A percentile compares a stretch with the other conserved stretches of the same genome.
These are phyloP conservation scores for Suhomyces taliae DNA, from an alignment of 1,139 yeast species.

Conservation along the genomic window DNA sequence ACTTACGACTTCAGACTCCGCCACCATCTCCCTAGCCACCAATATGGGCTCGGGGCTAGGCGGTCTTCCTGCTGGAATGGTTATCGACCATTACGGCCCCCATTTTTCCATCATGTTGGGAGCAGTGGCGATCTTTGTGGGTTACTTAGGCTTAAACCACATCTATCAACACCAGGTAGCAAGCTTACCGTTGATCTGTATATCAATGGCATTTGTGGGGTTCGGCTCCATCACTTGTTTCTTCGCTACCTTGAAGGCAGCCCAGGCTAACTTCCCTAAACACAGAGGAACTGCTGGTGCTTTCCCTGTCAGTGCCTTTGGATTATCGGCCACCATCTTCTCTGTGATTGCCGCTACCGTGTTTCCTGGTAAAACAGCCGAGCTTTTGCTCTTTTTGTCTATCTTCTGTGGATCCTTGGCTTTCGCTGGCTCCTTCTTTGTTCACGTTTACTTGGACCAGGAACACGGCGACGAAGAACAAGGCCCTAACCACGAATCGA, in stretches of 20 bases:
- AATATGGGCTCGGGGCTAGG: slow-evolving; percentile 66
- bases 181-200: slow-evolving; percentile 32
- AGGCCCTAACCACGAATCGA: not conserved
- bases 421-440: slow-evolving; percentile 40
- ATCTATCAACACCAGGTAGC: slow-evolving; percentile 27
- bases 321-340: slow-evolving; percentile 48
- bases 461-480: slow-evolving; percentile 16
- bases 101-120: slow-evolving; percentile 54
- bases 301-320: slow-evolving; percentile 59
- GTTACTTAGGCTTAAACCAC: slow-evolving; percentile 33
- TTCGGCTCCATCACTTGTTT: slow-evolving; percentile 66
- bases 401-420: slow-evolving; percentile 38
- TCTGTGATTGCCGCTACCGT: slow-evolving; percentile 46
- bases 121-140: slow-evolving; percentile 47
- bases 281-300: slow-evolving; percentile 73
- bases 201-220: slow-evolving; percentile 51
- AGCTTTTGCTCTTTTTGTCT: slow-evolving; percentile 37
- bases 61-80: slow-evolving; percentile 67
- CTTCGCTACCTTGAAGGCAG: slow-evolving; percentile 66
- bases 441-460: slow-evolving; percentile 30
- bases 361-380: slow-evolving; percentile 46
- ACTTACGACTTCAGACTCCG: slow-evolving; percentile 60
- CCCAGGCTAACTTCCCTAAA: slow-evolving; percentile 68
- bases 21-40: slow-evolving; percentile 60
- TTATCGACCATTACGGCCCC: slow-evolving; percentile 64